A percentile compares a stretch with the other conserved stretches of the same genome.
Conservation (phyloP, 129 eudicot species). For the Helichrysum umbraculigerum region DNA sequence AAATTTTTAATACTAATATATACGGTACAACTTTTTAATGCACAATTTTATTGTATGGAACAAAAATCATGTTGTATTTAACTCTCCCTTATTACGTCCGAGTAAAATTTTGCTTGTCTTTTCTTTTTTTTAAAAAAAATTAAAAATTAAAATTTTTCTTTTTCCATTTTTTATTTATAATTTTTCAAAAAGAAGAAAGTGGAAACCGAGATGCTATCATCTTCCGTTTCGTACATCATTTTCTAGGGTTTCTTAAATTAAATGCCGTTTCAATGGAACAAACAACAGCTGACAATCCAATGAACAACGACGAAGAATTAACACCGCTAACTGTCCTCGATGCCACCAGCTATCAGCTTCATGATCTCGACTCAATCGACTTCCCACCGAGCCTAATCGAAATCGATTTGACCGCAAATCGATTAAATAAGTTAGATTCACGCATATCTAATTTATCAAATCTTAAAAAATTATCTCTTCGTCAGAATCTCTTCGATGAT, state of each 20-base stretch:
- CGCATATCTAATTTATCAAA: constrained; percentile 63
- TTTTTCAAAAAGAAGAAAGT: not conserved
- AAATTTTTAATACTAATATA: no score
- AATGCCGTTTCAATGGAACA: constrained; percentile 27
- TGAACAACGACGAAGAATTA: constrained; percentile 40
- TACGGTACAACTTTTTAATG: no score
- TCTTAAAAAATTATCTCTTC: constrained; percentile 85
- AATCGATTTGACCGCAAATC: constrained; percentile 87
- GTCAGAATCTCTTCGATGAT: constrained; percentile 72
- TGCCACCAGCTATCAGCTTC: constrained; percentile 83
- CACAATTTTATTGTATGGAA: no score
- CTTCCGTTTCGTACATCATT: not conserved
- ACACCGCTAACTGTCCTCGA: constrained; percentile 53
- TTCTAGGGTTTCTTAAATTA: constrained; percentile 27
- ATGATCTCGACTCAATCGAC: constrained; percentile 81
- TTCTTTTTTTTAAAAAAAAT: no score
- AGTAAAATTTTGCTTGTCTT: no score
- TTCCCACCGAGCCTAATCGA: constrained; percentile 67
- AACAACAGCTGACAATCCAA: constrained; percentile 23
- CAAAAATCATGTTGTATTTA: no score
- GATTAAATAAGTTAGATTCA: constrained; percentile 65
- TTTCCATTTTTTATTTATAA: no score
- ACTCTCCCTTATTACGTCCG: no score
- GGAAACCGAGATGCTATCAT: not conserved
- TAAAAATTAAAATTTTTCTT: no score